Percentiles rank a stretch among this genome's conserved stretches.
These are phyloP conservation scores for Alternaria atra DNA, from an alignment of 2,329 filamentous ascomycete species.

Conservation along the genomic window DNA sequence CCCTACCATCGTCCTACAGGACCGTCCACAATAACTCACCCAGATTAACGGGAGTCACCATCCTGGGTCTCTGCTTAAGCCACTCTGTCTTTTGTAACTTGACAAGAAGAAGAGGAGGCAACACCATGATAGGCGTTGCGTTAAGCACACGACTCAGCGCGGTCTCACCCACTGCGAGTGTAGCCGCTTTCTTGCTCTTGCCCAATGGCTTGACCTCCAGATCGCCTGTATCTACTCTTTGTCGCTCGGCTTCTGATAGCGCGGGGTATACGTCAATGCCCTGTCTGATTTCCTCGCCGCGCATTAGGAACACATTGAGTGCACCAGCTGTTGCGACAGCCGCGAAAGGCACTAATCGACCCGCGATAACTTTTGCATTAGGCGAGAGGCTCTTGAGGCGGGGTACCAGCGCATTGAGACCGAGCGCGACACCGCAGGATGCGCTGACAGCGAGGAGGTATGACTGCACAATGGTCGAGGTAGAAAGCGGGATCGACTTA, in stretches of 20 bases:
- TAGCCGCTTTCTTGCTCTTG: slow-evolving; percentile 87
- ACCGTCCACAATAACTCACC: slow-evolving; percentile 62
- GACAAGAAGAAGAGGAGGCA: slow-evolving; percentile 87
- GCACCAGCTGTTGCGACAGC: slow-evolving; percentile 91
- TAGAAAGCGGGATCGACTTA: slow-evolving; percentile 90
- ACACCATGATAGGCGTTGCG: slow-evolving; percentile 94
- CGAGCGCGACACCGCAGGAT: slow-evolving; percentile 91
- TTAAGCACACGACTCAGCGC: slow-evolving; percentile 91
- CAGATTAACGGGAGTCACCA: slow-evolving; percentile 85
- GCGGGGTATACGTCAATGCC: slow-evolving; percentile 94
- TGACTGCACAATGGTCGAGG: slow-evolving; percentile 82
- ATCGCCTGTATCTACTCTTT: slow-evolving; percentile 70
- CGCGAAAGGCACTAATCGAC: slow-evolving; percentile 92
- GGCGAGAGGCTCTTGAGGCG: slow-evolving; percentile 80
- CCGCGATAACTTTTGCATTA: slow-evolving; percentile 76
- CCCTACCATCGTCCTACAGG: slow-evolving; percentile 64
- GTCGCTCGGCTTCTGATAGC: slow-evolving; percentile 74
- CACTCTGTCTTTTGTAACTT: slow-evolving; percentile 83
- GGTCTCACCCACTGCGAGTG: slow-evolving; percentile 90
- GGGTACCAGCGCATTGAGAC: slow-evolving; percentile 89
- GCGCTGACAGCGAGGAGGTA: slow-evolving; percentile 92
- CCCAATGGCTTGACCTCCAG: slow-evolving; percentile 72
- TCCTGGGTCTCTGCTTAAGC: slow-evolving; percentile 77
- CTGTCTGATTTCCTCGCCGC: slow-evolving; percentile 89
- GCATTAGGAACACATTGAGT: slow-evolving; percentile 97